Percentiles rank a stretch among this genome's conserved stretches.
These are phyloP conservation scores for Exophiala sideris DNA, from an alignment of 2,329 filamentous ascomycete species.

Conservation along the genomic window DNA sequence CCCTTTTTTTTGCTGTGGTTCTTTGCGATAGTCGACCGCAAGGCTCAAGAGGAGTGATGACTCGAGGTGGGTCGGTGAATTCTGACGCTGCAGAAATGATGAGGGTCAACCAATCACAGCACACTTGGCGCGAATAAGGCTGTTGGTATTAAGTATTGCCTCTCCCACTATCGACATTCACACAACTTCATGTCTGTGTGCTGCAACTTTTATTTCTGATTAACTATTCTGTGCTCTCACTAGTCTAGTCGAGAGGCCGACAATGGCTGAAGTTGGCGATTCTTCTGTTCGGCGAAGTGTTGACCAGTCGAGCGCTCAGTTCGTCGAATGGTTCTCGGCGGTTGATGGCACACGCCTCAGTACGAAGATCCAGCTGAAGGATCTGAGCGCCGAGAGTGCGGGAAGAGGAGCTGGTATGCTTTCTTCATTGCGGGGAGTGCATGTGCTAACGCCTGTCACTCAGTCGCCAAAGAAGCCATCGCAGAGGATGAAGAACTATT, in stretches of 20 bases:
- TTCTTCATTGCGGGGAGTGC: slow-evolving; percentile 20
- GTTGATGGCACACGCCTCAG: slow-evolving; percentile 53
- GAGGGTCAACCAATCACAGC: too few relatives aligned
- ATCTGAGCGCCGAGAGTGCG: slow-evolving; percentile 54
- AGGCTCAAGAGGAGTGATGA: too few relatives aligned
- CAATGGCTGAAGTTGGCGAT: neutral
- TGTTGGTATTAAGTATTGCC: too few relatives aligned
- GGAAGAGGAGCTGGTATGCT: slow-evolving; percentile 61
- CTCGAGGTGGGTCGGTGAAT: too few relatives aligned
- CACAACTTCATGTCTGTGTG: too few relatives aligned
- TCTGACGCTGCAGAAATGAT: too few relatives aligned
- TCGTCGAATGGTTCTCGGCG: slow-evolving; percentile 56
- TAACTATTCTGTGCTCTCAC: too few relatives aligned
- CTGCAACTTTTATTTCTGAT: too few relatives aligned
- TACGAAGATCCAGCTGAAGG: slow-evolving; percentile 56
- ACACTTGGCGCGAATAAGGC: too few relatives aligned
- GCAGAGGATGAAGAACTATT: slow-evolving; percentile 73
- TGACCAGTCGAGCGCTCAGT: slow-evolving; percentile 47
- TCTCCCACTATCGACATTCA: too few relatives aligned
- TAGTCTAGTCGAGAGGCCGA: neutral
- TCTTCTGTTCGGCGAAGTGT: slow-evolving; percentile 20
- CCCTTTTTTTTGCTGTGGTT: neutral
- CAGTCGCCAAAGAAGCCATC: slow-evolving; percentile 65
- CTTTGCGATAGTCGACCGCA: neutral
- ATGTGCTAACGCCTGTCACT: slow-evolving; percentile 11